Percentiles rank a stretch among this genome's conserved stretches.
Evolutionary conservation across 2,329 filamentous ascomycete species (phyloP).

Genomic region (Neofusicoccum umdonicola): DNA sequence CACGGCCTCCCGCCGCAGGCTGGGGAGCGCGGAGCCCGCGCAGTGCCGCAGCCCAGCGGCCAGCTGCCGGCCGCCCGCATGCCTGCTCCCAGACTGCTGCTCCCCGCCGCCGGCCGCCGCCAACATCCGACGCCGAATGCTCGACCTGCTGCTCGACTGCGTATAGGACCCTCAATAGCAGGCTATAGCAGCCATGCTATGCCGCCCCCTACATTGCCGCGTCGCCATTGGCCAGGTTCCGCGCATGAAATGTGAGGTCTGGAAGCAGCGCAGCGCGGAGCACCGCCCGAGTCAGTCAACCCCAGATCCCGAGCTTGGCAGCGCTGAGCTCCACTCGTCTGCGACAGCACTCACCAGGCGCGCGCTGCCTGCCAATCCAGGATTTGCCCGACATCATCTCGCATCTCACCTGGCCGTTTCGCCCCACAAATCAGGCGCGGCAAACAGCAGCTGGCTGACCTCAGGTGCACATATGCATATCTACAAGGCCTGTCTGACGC

Average conservation of each 20-base stretch:
- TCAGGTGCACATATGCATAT: not conserved
- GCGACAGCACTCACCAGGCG: not conserved
- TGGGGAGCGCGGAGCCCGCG: no score
- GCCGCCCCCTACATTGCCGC: not conserved
- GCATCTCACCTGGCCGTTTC: not conserved
- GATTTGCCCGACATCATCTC: no score
- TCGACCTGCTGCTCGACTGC: not conserved
- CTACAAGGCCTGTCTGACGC: not conserved
- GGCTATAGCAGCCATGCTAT: constrained; percentile 11
- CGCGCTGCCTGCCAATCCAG: not conserved
- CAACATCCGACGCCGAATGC: not conserved
- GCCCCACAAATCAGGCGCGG: not conserved
- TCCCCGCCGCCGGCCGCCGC: not conserved
- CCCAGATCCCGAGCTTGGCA: constrained; percentile 2
- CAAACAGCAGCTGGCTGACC: not conserved
- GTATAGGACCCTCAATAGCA: not conserved
- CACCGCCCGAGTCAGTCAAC: constrained; percentile 1
- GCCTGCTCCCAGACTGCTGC: not conserved
- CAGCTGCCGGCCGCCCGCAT: no score
- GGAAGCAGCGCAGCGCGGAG: not conserved
- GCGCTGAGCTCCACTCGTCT: not conserved
- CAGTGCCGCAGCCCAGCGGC: no score
- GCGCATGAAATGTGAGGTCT: not conserved
- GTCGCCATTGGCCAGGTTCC: constrained; percentile 8
- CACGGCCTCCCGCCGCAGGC: not conserved